Conservation (phyloP, 2,329 filamentous ascomycete species). For the Coniochaeta prunicola region DNA sequence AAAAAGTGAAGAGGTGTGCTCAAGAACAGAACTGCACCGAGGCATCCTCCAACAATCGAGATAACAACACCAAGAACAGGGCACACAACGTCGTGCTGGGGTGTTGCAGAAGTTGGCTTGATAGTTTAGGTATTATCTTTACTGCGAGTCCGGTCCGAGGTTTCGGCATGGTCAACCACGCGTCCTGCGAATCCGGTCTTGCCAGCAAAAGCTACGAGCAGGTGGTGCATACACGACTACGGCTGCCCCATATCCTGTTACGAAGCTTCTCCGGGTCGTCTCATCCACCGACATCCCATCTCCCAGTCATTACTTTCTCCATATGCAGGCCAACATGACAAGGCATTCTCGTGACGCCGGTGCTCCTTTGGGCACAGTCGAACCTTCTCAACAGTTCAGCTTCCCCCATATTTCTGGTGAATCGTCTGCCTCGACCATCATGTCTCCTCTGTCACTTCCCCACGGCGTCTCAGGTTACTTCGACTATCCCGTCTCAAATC, state of each 20-base stretch:
- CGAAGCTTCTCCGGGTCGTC: background rate
- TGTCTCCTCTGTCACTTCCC: conserved; percentile 32
- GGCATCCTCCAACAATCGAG: background rate
- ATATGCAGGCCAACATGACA: conserved; percentile 22
- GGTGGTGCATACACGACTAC: background rate
- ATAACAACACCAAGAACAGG: background rate
- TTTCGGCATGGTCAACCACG: background rate
- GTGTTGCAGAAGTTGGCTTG: background rate
- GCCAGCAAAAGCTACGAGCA: background rate
- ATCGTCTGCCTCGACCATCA: conserved; percentile 23
- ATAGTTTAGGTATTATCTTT: background rate
- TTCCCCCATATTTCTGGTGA: conserved; percentile 18
- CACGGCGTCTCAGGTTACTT: conserved; percentile 29
- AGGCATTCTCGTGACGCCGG: conserved; percentile 35
- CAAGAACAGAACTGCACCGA: background rate
- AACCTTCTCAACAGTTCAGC: conserved; percentile 17
- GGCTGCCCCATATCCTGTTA: background rate
- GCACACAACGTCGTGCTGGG: background rate
- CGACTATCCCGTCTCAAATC: conserved; percentile 16
- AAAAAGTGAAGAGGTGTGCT: background rate
- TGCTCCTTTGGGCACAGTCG: conserved; percentile 29
- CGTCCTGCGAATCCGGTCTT: background rate
- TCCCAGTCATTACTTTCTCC: conserved; percentile 4
- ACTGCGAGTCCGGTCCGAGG: background rate
- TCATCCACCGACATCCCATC: background rate